phyloP scores from a whole-genome alignment of 345 rosid species.

The Kandelia obovata region DNA sequence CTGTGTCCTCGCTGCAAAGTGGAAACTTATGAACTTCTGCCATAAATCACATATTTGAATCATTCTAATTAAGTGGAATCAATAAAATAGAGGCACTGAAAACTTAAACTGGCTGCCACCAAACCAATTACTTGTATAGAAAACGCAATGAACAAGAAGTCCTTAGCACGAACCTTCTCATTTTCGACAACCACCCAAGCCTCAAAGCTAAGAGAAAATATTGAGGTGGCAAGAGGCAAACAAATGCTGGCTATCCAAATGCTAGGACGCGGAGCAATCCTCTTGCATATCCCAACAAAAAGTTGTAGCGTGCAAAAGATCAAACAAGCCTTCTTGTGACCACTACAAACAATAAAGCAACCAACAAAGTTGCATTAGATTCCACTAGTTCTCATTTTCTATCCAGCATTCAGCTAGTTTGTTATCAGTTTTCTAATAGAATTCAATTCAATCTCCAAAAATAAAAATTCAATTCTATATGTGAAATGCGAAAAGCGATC shows the following conservation, averaged over 20 bases:
- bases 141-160: not conserved
- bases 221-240: conserved; percentile 62
- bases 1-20: conserved; percentile 73
- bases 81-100: not conserved
- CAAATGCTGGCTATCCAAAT: conserved; percentile 56
- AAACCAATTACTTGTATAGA: not conserved
- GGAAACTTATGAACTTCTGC: conserved; percentile 3
- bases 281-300: conserved; percentile 72
- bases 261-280: conserved; percentile 47
- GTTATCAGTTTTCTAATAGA: too few species aligned
- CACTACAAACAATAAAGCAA: conserved; percentile 37
- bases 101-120: not conserved
- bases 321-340: conserved; percentile 70
- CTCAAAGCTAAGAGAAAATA: conserved; percentile 77
- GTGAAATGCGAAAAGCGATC: not conserved
- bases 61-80: not conserved
- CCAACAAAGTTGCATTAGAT: conserved; percentile 1
- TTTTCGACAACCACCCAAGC: conserved; percentile 79
- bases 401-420: not conserved
- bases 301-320: conserved; percentile 69
- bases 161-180: conserved; percentile 57
- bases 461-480: not conserved
- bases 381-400: not conserved
- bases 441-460: not conserved
- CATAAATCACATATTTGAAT: not conserved